A percentile compares a stretch with the other conserved stretches of the same genome.
Conservation (phyloP, 2,329 filamentous ascomycete genomes). For the Penicillium sp. region DNA sequence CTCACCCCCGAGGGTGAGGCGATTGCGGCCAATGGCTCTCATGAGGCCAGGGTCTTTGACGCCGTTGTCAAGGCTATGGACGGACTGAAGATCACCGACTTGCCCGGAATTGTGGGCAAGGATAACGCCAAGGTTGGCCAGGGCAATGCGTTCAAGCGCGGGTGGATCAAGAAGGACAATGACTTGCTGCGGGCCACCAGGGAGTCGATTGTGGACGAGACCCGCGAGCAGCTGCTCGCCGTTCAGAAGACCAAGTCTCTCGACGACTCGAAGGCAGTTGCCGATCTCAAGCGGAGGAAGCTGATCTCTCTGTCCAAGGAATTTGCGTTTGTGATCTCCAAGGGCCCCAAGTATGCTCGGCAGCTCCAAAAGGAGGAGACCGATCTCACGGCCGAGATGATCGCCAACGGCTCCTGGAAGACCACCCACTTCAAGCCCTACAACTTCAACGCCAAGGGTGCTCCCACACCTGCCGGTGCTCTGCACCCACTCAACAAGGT, state of each 20-base stretch:
- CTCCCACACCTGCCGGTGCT: conserved; percentile 46
- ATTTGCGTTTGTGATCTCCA: conserved; percentile 75
- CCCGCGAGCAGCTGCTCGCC: conserved; percentile 66
- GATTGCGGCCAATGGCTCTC: conserved; percentile 70
- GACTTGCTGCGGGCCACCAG: conserved; percentile 53
- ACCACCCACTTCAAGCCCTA: conserved; percentile 81
- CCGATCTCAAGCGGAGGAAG: conserved; percentile 88
- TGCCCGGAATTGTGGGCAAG: conserved; percentile 49
- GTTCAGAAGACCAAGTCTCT: conserved; percentile 67
- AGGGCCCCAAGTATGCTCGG: conserved; percentile 81
- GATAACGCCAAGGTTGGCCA: conserved; percentile 65
- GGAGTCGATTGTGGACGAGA: conserved; percentile 74
- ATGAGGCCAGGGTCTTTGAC: conserved; percentile 78
- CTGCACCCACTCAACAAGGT: conserved; percentile 77
- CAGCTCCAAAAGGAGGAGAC: conserved; percentile 92
- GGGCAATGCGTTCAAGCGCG: conserved; percentile 82
- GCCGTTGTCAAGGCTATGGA: conserved; percentile 67
- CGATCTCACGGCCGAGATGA: conserved; percentile 90
- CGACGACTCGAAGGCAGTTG: conserved; percentile 67
- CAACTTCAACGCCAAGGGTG: conserved; percentile 68
- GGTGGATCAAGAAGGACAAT: conserved; percentile 63
- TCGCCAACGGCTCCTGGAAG: conserved; percentile 83
- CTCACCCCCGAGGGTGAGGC: conserved; percentile 71
- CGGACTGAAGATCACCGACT: conserved; percentile 73
- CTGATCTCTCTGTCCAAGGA: conserved; percentile 78